phyloP scores from a whole-genome alignment of 306 rosid species.

The Dryas alaskensis region DNA sequence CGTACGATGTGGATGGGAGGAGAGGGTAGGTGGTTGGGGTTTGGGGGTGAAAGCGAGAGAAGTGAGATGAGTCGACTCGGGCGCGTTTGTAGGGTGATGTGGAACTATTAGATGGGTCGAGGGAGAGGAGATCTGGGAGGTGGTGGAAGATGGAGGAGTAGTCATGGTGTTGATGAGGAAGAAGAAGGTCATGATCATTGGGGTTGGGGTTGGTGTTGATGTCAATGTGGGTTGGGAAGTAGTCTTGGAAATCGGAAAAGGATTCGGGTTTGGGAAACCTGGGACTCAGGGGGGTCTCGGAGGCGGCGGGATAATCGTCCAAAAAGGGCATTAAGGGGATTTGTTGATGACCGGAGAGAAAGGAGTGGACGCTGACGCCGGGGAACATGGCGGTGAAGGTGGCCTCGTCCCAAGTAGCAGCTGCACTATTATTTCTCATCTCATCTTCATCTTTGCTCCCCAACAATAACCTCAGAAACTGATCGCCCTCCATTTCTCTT shows the following conservation, averaged over 20 bases:
- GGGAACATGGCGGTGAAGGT: conserved; percentile 50
- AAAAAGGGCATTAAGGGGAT: not conserved
- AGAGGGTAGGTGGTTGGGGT: not conserved
- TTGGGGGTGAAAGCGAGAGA: not conserved
- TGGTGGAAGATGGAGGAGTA: conserved; percentile 25
- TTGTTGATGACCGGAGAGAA: conserved; percentile 23
- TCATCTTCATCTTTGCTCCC: too few species aligned
- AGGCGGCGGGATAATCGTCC: not conserved
- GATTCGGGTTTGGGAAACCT: conserved; percentile 36
- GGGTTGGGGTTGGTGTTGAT: not conserved
- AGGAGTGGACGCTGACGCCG: conserved; percentile 45
- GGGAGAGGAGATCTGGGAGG: conserved; percentile 53
- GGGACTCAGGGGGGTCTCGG: not conserved
- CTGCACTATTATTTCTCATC: too few species aligned
- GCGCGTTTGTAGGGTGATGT: conserved; percentile 27
- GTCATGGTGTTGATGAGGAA: not conserved
- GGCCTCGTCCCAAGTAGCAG: not conserved
- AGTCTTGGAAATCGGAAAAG: not conserved
- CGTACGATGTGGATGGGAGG: not conserved
- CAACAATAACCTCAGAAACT: too few species aligned
- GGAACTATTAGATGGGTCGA: conserved; percentile 19
- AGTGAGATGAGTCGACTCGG: conserved; percentile 15
- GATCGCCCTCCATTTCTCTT: too few species aligned
- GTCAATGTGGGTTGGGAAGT: not conserved
- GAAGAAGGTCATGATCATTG: too few species aligned